These are phyloP conservation scores for Nothomitra cinnamomea DNA, from an alignment of 2,329 filamentous ascomycete species.

Conservation along the genomic window DNA sequence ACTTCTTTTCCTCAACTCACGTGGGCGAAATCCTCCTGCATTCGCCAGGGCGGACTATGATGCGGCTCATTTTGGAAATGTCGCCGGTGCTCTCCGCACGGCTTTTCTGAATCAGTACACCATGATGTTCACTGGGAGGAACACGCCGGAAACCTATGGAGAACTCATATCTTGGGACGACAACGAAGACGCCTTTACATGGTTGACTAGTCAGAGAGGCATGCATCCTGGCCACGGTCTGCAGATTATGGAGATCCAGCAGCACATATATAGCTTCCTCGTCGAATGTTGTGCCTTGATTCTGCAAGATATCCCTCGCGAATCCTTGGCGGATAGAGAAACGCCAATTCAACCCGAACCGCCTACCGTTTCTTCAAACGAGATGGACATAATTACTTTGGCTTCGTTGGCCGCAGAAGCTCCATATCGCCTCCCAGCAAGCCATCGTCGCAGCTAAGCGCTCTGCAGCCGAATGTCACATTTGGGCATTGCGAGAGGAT, in stretches of 20 bases:
- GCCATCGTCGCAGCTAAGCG: conserved; percentile 26
- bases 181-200: not conserved
- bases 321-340: conserved; percentile 15
- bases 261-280: conserved; percentile 3
- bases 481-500: conserved; percentile 40
- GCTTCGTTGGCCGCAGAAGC: conserved; percentile 29
- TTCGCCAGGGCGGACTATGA: conserved; percentile 2
- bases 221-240: conserved; percentile 4
- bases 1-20: conserved; percentile 2
- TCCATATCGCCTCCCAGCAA: conserved; percentile 34
- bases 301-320: conserved; percentile 31
- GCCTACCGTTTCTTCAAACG: conserved; percentile 14
- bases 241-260: conserved; percentile 3
- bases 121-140: conserved; percentile 4
- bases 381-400: conserved; percentile 22
- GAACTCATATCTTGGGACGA: conserved; percentile 5
- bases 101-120: conserved; percentile 1
- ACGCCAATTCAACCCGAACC: conserved; percentile 25
- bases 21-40: conserved; percentile 1
- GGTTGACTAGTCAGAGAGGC: not conserved
- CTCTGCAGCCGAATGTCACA: conserved; percentile 32
- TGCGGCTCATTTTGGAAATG: not conserved
- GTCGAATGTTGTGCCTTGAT: conserved; percentile 19
- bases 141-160: conserved; percentile 3
- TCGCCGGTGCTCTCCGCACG: not conserved